phyloP scores from a whole-genome alignment of 768 basidiomycete species.

The Pisolithus microcarpus region DNA sequence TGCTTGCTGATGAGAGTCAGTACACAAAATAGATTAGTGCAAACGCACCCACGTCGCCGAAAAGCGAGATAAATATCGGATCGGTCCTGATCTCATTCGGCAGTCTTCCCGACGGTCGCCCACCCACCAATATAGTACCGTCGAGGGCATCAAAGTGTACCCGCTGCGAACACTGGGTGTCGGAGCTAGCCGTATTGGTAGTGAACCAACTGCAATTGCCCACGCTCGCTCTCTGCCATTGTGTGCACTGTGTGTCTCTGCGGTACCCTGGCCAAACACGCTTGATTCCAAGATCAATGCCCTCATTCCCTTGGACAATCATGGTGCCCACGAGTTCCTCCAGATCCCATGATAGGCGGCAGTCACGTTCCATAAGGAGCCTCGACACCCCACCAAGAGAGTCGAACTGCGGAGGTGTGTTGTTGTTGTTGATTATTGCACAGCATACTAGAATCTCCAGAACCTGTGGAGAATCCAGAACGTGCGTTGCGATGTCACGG shows the following conservation, averaged over 20 bases:
- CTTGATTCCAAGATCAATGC: slow-evolving; percentile 26
- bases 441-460: slow-evolving; percentile 27
- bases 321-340: slow-evolving; percentile 13
- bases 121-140: slow-evolving; percentile 38
- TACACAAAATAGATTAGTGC: neutral
- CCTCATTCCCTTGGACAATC: slow-evolving; percentile 11
- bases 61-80: slow-evolving; percentile 28
- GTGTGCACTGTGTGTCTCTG: slow-evolving; percentile 17
- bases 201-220: slow-evolving; percentile 26
- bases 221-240: slow-evolving; percentile 15
- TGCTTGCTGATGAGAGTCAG: slow-evolving; percentile 10
- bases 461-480: slow-evolving; percentile 20
- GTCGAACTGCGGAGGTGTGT: slow-evolving; percentile 14
- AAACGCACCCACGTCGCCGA: slow-evolving; percentile 27
- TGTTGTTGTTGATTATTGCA: slow-evolving; percentile 23
- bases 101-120: slow-evolving; percentile 33
- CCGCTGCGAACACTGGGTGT: slow-evolving; percentile 14
- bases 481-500: neutral
- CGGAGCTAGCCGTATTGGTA: slow-evolving; percentile 12
- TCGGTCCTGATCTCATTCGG: slow-evolving; percentile 28
- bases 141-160: slow-evolving; percentile 36
- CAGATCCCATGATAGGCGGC: slow-evolving; percentile 25
- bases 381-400: slow-evolving; percentile 7
- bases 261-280: slow-evolving; percentile 27
- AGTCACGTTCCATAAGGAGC: slow-evolving; percentile 25